These are phyloP conservation scores for Cruciata laevipes DNA, from an alignment of 257 asterid species.

Conservation along the genomic window DNA sequence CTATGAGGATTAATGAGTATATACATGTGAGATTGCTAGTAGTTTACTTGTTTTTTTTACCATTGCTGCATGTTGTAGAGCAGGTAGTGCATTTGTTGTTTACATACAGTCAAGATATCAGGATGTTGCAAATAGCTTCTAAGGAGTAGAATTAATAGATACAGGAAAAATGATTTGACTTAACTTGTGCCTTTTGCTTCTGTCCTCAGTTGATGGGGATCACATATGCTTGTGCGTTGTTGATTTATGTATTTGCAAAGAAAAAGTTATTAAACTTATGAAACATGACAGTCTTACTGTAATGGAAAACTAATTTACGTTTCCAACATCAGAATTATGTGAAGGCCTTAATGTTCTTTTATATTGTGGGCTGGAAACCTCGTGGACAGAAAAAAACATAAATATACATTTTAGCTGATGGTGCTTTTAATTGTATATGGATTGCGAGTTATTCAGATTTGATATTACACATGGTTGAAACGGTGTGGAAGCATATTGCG, in stretches of 20 bases:
- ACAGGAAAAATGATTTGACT: neutral
- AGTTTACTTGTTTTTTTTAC: slow-evolving; percentile 18
- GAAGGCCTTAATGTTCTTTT: neutral
- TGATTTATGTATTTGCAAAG: neutral
- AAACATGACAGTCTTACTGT: neutral
- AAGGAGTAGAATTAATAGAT: neutral
- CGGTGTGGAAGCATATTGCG: neutral
- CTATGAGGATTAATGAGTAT: slow-evolving; percentile 68
- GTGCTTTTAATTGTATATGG: neutral
- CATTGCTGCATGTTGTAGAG: neutral
- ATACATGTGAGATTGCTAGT: slow-evolving; percentile 82
- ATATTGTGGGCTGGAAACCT: neutral
- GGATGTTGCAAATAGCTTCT: neutral
- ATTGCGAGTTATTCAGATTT: neutral
- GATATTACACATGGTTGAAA: neutral
- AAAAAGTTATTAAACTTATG: neutral
- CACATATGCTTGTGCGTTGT: neutral
- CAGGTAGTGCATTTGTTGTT: neutral
- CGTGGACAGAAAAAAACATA: neutral
- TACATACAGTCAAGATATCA: neutral
- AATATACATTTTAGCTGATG: neutral
- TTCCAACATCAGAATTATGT: neutral
- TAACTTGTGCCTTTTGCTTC: neutral
- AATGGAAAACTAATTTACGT: neutral
- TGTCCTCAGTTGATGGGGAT: neutral